phyloP scores from a whole-genome alignment of 305 asterid species.

The Fraxinus baroniana region DNA sequence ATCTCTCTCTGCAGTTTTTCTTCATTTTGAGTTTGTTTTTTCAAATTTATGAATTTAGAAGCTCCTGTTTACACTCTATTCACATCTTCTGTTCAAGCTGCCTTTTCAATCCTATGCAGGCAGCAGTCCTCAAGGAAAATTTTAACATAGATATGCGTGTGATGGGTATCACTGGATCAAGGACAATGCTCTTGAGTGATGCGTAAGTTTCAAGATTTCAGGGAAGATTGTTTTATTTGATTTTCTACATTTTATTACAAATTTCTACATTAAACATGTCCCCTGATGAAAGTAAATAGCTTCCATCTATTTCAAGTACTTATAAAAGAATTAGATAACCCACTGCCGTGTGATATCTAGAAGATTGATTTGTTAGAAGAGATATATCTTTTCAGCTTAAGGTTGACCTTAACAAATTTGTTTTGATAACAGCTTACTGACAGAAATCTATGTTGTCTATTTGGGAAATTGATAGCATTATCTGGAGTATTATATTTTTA shows the following conservation, averaged over 20 bases:
- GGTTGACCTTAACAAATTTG: not conserved
- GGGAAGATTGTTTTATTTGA: not conserved
- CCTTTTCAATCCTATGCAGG: constrained; percentile 41
- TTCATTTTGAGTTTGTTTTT: not conserved
- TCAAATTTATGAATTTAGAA: not conserved
- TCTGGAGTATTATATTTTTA: not conserved
- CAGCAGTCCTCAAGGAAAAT: constrained; percentile 87
- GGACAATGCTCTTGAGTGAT: constrained; percentile 70
- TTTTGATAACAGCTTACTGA: not conserved
- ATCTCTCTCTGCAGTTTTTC: not conserved
- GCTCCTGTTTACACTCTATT: constrained; percentile 10
- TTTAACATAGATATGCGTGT: constrained; percentile 93
- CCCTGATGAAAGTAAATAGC: not conserved
- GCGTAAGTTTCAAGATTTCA: constrained; percentile 47
- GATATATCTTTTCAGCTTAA: not conserved
- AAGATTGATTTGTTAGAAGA: not conserved
- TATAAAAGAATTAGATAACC: not conserved
- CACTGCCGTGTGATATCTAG: not conserved
- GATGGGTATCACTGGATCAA: constrained; percentile 82
- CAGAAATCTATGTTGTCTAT: not conserved
- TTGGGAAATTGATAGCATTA: not conserved
- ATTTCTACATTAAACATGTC: not conserved
- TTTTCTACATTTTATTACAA: not conserved
- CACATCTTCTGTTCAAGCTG: constrained; percentile 3
- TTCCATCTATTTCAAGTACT: not conserved